Evolutionary conservation across 2,329 filamentous ascomycete species (phyloP), one percentile per base, ranked within the genome.

Genomic region (Didymella pomorum): DNA sequence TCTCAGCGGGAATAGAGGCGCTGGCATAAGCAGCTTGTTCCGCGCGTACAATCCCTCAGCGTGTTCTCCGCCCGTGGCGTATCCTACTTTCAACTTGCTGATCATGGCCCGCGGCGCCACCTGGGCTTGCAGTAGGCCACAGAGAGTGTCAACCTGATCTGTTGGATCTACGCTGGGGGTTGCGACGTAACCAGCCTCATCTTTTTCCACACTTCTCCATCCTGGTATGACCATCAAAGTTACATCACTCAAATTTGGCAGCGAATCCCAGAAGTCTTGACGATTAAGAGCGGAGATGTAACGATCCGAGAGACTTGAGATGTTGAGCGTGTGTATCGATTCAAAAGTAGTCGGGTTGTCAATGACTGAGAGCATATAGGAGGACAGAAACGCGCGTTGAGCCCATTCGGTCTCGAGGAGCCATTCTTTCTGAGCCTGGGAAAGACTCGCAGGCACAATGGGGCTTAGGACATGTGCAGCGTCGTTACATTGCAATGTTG

Each of bases 331-430:
- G 21, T 82, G 83, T 42, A 91, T 80, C 6, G 79, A 74, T 8
- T 69, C 58, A 63, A 90, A 89, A 1, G 79, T 81, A 5, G 68
- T 63, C 4, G 79, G 78, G 58, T 88, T 89, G 66, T 90, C 86
- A 23, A 87, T 84, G 42, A 90, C 74, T 1, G 86, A 84, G 46
- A 90, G 83, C 63, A 87, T 83, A 64, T 88, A 91, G 1, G 88
- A 89, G 47, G 87, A 84, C 45, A 91, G 79, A 70, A 91, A 88
- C 18, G 87, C 88, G 52, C 84, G 80, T 63, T 91, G 87, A 7
- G 87, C 87, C 86, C 88, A 90, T 51, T 87, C 84, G 3, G 87
- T 85, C 71, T 91, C 88, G 35, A 89, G 76, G 1, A 91, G 75
- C 85, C 89, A 87, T 72, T 90, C 87, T 51, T 83, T 86, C 71